These are phyloP conservation scores for Populus alba DNA, from an alignment of 345 rosid species.

Conservation along the genomic window DNA sequence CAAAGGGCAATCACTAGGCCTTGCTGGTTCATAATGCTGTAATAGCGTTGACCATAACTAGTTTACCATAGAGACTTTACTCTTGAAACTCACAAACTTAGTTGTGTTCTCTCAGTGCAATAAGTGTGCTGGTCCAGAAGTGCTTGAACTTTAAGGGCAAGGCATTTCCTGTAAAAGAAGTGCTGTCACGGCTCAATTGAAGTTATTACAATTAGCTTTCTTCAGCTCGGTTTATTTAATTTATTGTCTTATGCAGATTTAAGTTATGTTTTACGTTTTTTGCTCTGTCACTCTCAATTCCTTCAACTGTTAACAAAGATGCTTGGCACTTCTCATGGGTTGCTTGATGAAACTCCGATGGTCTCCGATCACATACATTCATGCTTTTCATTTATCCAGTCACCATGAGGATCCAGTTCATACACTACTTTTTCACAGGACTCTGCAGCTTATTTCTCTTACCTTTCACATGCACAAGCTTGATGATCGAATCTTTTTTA, in stretches of 20 bases:
- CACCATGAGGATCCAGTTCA: no score
- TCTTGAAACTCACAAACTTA: neutral
- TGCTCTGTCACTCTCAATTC: no score
- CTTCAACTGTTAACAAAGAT: no score
- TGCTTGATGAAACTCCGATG: no score
- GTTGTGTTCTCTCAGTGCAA: neutral
- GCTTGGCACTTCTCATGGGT: no score
- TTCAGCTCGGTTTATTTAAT: neutral
- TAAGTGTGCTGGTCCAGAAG: neutral
- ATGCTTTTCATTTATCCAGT: no score
- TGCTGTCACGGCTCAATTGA: neutral
- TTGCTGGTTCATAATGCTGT: neutral
- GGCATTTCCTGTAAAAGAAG: neutral
- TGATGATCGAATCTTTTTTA: no score
- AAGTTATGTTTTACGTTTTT: neutral
- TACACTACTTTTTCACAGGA: no score
- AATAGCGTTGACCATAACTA: neutral
- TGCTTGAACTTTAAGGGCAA: neutral
- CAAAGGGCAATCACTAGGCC: neutral
- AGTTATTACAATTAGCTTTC: neutral
- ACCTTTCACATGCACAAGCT: no score
- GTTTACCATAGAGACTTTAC: neutral
- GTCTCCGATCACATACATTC: no score
- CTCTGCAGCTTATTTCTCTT: no score
- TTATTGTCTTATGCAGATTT: neutral